Evolutionary conservation across 805 yeast genomes (phyloP).

Genomic region (Saturnispora halmiae): DNA sequence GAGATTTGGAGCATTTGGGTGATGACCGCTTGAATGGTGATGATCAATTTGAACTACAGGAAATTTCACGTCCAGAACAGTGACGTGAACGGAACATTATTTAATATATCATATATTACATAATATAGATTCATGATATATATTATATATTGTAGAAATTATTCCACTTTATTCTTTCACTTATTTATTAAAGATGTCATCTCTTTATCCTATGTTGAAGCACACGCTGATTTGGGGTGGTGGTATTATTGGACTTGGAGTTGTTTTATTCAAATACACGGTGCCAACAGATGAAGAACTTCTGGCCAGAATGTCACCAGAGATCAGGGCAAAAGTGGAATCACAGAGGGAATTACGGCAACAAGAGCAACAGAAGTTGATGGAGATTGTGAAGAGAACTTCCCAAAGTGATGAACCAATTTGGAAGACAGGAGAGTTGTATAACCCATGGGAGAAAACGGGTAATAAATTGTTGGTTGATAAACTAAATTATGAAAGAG

Average conservation of each 20-base stretch:
- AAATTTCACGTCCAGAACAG: not conserved
- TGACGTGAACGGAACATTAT: no score
- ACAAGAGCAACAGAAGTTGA: constrained; percentile 60
- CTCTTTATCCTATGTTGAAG: constrained; percentile 20
- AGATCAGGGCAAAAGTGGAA: constrained; percentile 67
- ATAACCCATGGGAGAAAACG: constrained; percentile 53
- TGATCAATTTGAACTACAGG: not conserved
- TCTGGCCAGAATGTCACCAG: constrained; percentile 70
- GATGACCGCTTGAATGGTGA: constrained; percentile 6
- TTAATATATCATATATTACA: no score
- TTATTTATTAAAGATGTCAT: not conserved
- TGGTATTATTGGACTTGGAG: constrained; percentile 67
- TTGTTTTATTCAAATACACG: constrained; percentile 57
- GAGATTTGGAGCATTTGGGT: constrained; percentile 16
- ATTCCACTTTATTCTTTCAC: not conserved
- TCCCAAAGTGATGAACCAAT: constrained; percentile 65
- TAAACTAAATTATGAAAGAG: constrained; percentile 39
- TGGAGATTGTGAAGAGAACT: constrained; percentile 56
- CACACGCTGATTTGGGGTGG: constrained; percentile 39
- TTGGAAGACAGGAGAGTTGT: constrained; percentile 70
- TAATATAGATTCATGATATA: not conserved
- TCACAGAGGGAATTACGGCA: constrained; percentile 51
- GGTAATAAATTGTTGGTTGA: constrained; percentile 31
- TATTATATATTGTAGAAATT: no score
- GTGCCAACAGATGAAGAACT: constrained; percentile 83